Evolutionary conservation across 768 basidiomycete genomes (phyloP).

Genomic region (Agrocybe pediades): DNA sequence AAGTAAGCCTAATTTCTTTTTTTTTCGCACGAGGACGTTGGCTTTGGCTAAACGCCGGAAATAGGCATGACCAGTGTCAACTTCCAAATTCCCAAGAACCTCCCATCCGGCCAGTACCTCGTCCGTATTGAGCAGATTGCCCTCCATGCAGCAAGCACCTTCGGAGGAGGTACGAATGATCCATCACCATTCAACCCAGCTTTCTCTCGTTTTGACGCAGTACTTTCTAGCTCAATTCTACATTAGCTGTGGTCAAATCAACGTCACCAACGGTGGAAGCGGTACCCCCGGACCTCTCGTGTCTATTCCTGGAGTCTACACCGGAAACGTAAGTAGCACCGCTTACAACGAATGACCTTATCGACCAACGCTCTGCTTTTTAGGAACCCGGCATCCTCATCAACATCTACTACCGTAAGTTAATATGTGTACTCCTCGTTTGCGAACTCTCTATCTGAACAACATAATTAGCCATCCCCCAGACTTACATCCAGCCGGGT

Average conservation of each 20-base stretch:
- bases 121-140: constrained; percentile 47
- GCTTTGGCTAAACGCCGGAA: background rate
- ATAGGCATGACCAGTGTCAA: constrained; percentile 24
- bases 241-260: constrained; percentile 40
- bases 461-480: constrained; percentile 16
- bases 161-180: constrained; percentile 36
- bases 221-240: constrained; percentile 32
- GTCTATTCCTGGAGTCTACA: constrained; percentile 23
- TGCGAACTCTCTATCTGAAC: background rate
- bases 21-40: constrained; percentile 1
- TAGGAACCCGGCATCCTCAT: constrained; percentile 25
- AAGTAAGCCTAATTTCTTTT: constrained; percentile 20
- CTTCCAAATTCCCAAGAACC: constrained; percentile 37
- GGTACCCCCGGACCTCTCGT: constrained; percentile 23
- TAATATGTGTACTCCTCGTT: too few species aligned
- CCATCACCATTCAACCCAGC: constrained; percentile 6
- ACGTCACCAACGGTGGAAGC: constrained; percentile 39
- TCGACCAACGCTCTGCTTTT: background rate
- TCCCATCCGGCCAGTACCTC: constrained; percentile 43
- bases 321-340: constrained; percentile 13
- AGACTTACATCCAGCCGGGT: constrained; percentile 23
- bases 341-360: background rate
- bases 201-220: background rate
- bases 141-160: constrained; percentile 39
- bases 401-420: constrained; percentile 26